Evolutionary conservation across 371 early-diverging fungal genomes (phyloP).

Genomic region (Circinella minor): DNA sequence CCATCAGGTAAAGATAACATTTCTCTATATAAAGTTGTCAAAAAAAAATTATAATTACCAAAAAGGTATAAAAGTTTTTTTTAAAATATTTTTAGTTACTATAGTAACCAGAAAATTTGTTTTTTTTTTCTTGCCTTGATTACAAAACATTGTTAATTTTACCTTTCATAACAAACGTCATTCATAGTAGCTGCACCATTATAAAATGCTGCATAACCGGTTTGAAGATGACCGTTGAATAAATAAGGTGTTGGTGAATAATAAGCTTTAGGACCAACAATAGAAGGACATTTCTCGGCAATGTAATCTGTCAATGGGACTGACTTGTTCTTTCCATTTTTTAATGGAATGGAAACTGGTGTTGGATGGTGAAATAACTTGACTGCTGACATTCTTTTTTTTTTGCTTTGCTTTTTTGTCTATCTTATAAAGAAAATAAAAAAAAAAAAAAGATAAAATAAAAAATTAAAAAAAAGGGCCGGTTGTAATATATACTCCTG

Average conservation of each 20-base stretch:
- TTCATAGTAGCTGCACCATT: slow-evolving; percentile 35
- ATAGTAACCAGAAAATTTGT: background rate
- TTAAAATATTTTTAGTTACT: background rate
- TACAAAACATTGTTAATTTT: background rate
- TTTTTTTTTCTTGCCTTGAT: background rate
- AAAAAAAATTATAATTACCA: background rate
- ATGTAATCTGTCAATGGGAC: slow-evolving; percentile 42
- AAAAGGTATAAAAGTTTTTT: no score
- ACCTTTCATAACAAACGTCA: slow-evolving; percentile 62
- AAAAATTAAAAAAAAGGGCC: background rate
- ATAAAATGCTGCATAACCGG: slow-evolving; percentile 62
- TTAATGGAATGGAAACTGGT: slow-evolving; percentile 16
- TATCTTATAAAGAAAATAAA: background rate
- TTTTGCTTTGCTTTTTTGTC: background rate
- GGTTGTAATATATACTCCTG: no score
- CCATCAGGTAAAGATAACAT: slow-evolving; percentile 77
- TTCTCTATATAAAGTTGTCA: slow-evolving; percentile 48
- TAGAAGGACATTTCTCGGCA: slow-evolving; percentile 44
- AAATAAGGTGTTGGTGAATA: slow-evolving; percentile 61
- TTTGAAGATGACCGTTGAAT: slow-evolving; percentile 66
- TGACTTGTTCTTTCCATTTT: slow-evolving; percentile 21
- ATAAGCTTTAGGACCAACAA: slow-evolving; percentile 44
- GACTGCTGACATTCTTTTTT: slow-evolving; percentile 16
- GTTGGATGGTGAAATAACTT: slow-evolving; percentile 19
- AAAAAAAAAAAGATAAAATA: slow-evolving; percentile 1